Conservation (phyloP, 768 basidiomycete genomes). For the Suillus sp. region DNA sequence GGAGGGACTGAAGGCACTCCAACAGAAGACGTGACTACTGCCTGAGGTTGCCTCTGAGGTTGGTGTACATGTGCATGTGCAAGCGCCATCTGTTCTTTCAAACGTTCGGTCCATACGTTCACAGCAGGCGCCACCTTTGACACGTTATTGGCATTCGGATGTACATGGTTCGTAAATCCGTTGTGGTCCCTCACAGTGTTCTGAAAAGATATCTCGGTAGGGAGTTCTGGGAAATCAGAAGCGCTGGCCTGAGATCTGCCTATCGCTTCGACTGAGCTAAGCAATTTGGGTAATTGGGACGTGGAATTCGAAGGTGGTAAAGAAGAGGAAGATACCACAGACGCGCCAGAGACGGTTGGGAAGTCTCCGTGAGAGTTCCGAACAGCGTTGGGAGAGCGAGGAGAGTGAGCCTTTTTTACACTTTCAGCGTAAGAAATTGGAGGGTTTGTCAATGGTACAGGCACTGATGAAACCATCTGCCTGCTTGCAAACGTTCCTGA, state of each 20-base stretch:
- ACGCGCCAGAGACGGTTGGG: conserved; percentile 7
- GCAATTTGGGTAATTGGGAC: background rate
- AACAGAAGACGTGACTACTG: conserved; percentile 17
- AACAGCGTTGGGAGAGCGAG: conserved; percentile 26
- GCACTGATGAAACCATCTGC: conserved; percentile 34
- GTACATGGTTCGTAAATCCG: conserved; percentile 6
- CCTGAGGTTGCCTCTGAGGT: conserved; percentile 21
- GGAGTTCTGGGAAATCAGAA: conserved; percentile 7
- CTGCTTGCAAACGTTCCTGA: conserved; percentile 6
- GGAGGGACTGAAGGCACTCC: conserved; percentile 16
- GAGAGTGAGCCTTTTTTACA: conserved; percentile 50
- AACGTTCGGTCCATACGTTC: conserved; percentile 47
- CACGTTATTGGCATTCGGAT: conserved; percentile 16
- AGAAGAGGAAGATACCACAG: conserved; percentile 13
- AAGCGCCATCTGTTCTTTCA: conserved; percentile 42
- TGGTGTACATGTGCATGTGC: conserved; percentile 17
- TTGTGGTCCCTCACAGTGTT: background rate
- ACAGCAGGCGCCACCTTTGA: conserved; percentile 24
- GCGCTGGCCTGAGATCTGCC: conserved; percentile 4
- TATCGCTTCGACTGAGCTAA: background rate
- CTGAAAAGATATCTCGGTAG: conserved; percentile 6
- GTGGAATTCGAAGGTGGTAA: conserved; percentile 14
- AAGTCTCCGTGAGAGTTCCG: conserved; percentile 12
- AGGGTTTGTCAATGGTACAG: conserved; percentile 35
- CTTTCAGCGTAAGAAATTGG: conserved; percentile 61